phyloP scores from a whole-genome alignment of 202 grass and related monocot species.

The Schoenoplectus triqueter region DNA sequence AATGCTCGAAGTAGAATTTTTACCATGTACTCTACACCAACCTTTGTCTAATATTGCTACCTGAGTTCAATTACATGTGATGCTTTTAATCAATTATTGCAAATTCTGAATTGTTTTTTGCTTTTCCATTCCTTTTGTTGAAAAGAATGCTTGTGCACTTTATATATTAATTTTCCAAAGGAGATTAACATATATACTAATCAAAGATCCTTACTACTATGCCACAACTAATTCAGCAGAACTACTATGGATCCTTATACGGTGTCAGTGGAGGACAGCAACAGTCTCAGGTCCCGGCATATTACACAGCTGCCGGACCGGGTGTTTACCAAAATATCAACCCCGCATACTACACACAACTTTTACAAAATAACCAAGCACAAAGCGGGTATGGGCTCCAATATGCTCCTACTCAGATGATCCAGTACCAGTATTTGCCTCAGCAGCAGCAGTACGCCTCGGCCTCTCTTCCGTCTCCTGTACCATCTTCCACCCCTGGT shows the following conservation, averaged over 20 bases:
- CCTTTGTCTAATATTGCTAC: constrained; percentile 3
- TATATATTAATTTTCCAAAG: not conserved
- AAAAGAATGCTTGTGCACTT: not conserved
- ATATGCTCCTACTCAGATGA: constrained; percentile 41
- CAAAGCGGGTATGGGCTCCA: constrained; percentile 40
- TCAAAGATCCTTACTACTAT: not conserved
- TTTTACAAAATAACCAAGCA: constrained; percentile 38
- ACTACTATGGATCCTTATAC: constrained; percentile 44
- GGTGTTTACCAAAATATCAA: constrained; percentile 43
- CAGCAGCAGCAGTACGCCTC: constrained; percentile 38
- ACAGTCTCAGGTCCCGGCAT: constrained; percentile 41
- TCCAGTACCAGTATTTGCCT: constrained; percentile 41
- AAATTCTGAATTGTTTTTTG: not conserved
- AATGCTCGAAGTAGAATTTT: not conserved
- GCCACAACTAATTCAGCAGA: constrained; percentile 24
- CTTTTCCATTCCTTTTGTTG: not conserved
- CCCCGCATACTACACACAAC: constrained; percentile 40
- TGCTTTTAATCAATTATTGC: not conserved
- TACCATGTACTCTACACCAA: not conserved
- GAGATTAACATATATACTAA: constrained; percentile 20
- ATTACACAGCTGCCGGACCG: constrained; percentile 36
- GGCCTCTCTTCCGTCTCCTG: constrained; percentile 30
- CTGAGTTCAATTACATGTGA: not conserved
- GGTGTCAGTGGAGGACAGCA: constrained; percentile 35
- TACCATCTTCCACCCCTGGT: constrained; percentile 35